Evolutionary conservation across 2,329 filamentous ascomycete species (phyloP), one percentile per base, ranked within the genome.

Genomic region (Myriosclerotinia curreyana): DNA sequence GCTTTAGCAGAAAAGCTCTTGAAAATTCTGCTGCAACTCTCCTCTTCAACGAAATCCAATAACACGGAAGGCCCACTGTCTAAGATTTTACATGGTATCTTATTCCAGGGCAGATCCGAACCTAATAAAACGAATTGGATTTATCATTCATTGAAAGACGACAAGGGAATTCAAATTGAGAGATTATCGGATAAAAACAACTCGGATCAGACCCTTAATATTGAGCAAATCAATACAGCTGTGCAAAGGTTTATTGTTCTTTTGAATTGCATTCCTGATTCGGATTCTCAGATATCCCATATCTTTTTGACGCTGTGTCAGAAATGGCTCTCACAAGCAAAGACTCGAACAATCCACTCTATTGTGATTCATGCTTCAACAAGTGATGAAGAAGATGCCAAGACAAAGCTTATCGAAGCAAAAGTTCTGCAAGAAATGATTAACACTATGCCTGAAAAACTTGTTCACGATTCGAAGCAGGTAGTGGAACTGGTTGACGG

Each of bases 341-440:
- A 44, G 56, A 66, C 56, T 15, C 36, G 42, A 17, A 42, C 40
- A 28, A 36, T 25, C 11, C 20, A 25, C 20, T 28, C 64, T 49
- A 62, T 63, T 69, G n/a, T 71, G 52, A 75, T 77, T 40, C 62
- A 73, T 12, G 71, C 74, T n/a, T 66, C 73, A 12, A 69, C 75
- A 25, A 73, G 77, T 1, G 69, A 75, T 5, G 62, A 70, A 0
- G 70, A 74, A 1, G 79, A 83, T 53, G 77, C 82, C 0, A 65
- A 85, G 3, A 72, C 72, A 5, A 78, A 80, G 5, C 76, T 92
- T 1, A 74, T 82, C 7, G 81, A 89, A 67, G 79, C 86, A 6
- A 85, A 85, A 56, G 75, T 90, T 0, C 78, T 91, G 9, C 86
- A 90, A 70, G 82, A 81, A 42, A 81, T 92, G 75, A 84, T 91